phyloP scores from a whole-genome alignment of 306 rosid genomes.

The Lathyrus tuberosus region DNA sequence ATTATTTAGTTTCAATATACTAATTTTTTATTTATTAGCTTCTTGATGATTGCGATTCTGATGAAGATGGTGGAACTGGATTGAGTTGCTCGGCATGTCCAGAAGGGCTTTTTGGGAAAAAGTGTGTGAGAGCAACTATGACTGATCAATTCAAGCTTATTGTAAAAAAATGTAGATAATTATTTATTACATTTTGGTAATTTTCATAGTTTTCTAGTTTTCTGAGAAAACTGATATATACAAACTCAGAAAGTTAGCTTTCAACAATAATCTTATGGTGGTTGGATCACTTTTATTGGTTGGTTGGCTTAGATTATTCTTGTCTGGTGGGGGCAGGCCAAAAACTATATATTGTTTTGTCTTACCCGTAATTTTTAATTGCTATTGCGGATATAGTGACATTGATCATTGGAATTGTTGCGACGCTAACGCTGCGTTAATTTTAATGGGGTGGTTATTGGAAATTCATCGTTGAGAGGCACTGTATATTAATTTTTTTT shows the following conservation, averaged over 20 bases:
- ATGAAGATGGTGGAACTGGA: slow-evolving; percentile 69
- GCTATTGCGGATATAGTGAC: too few relatives aligned
- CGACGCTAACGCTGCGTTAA: too few relatives aligned
- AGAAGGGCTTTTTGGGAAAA: slow-evolving; percentile 48
- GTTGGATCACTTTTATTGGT: background rate
- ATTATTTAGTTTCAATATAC: background rate
- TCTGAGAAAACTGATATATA: slow-evolving; percentile 33
- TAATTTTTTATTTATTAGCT: slow-evolving; percentile 43
- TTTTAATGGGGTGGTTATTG: too few relatives aligned
- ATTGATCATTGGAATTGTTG: too few relatives aligned
- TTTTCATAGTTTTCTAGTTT: background rate
- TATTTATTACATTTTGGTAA: background rate
- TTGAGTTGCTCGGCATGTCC: slow-evolving; percentile 65
- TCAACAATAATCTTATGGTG: background rate
- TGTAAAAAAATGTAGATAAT: slow-evolving; percentile 44
- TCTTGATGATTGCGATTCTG: slow-evolving; percentile 63
- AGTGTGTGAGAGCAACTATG: slow-evolving; percentile 70
- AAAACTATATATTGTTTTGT: background rate
- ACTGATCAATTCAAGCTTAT: slow-evolving; percentile 78
- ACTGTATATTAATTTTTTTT: too few relatives aligned
- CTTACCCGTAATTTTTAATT: too few relatives aligned
- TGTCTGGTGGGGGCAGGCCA: background rate
- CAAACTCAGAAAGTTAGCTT: background rate
- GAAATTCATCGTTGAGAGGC: too few relatives aligned
- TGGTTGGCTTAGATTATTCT: background rate